phyloP scores from a whole-genome alignment of 306 rosid genomes.

The Datisca glomerata region DNA sequence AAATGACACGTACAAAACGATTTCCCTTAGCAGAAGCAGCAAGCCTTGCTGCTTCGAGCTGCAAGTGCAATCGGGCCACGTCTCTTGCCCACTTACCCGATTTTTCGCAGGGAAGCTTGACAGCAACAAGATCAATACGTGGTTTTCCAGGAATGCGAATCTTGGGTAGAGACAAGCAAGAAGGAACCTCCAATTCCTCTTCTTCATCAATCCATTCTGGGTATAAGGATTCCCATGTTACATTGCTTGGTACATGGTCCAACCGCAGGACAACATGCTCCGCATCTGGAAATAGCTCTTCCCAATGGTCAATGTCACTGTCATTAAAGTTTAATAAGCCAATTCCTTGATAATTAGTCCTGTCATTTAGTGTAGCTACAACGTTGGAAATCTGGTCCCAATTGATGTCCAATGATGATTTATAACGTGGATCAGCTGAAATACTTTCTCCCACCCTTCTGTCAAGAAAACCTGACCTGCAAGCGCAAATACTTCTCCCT shows the following conservation, averaged over 20 bases:
- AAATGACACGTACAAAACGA: conserved; percentile 49
- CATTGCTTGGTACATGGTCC: conserved; percentile 30
- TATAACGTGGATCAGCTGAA: conserved; percentile 38
- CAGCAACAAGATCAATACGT: conserved; percentile 68
- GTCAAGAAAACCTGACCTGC: conserved; percentile 31
- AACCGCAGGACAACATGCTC: conserved; percentile 49
- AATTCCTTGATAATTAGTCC: conserved; percentile 51
- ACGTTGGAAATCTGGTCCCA: conserved; percentile 58
- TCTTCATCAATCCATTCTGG: conserved; percentile 98
- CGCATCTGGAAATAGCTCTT: conserved; percentile 51
- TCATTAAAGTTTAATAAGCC: conserved; percentile 70
- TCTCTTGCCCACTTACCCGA: conserved; percentile 76
- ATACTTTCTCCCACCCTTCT: conserved; percentile 23
- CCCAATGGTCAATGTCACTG: conserved; percentile 60
- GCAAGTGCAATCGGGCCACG: conserved; percentile 78
- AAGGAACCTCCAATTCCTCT: conserved; percentile 77
- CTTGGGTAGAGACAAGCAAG: conserved; percentile 63
- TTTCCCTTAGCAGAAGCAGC: conserved; percentile 59
- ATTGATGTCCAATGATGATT: conserved; percentile 34
- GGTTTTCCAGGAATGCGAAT: conserved; percentile 50
- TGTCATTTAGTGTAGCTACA: conserved; percentile 33
- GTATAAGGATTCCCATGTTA: conserved; percentile 62
- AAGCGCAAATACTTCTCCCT: conserved; percentile 1
- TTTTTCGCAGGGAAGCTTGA: conserved; percentile 75
- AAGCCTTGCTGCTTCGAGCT: conserved; percentile 83